Conservation (phyloP, 495 filamentous ascomycete species). For the Penicillium bialowiezense region DNA sequence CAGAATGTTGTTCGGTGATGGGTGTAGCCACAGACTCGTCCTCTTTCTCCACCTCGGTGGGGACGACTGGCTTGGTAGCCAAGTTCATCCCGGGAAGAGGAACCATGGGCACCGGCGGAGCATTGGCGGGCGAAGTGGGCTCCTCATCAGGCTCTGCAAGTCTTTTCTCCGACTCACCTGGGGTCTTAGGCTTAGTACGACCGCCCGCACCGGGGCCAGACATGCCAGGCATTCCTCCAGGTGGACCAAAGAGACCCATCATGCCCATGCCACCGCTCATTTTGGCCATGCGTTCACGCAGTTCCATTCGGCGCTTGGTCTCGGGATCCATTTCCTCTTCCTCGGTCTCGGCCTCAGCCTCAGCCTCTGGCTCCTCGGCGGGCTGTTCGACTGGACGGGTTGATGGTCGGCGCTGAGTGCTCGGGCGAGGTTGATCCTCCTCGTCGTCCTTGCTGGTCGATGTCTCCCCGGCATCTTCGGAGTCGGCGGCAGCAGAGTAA, state of each 20-base stretch:
- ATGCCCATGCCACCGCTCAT: conserved; percentile 99
- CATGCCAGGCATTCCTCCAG: conserved; percentile 57
- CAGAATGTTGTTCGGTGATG: conserved; percentile 41
- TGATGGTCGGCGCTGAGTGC: conserved; percentile 14
- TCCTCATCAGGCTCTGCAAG: conserved; percentile 52
- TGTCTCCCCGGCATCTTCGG: conserved; percentile 75
- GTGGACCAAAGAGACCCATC: conserved; percentile 87
- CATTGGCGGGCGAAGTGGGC: conserved; percentile 45
- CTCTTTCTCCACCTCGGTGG: conserved; percentile 42
- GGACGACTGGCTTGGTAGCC: conserved; percentile 32
- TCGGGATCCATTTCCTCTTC: conserved; percentile 93
- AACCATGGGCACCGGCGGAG: conserved; percentile 75
- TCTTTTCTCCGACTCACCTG: conserved; percentile 68
- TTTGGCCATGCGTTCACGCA: conserved; percentile 94
- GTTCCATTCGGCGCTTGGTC: conserved; percentile 77
- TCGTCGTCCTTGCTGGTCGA: conserved; percentile 72
- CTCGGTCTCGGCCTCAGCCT: conserved; percentile 65
- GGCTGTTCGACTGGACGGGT: conserved; percentile 16
- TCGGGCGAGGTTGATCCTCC: conserved; percentile 49
- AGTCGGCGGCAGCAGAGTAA: conserved; percentile 82
- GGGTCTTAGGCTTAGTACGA: conserved; percentile 46
- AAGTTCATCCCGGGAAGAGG: conserved; percentile 69
- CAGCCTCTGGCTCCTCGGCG: conserved; percentile 43
- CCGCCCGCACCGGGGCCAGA: conserved; percentile 33
- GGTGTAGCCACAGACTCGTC: conserved; percentile 36